Conservation (phyloP, 306 rosid genomes). For the Acacia melanoxylon region DNA sequence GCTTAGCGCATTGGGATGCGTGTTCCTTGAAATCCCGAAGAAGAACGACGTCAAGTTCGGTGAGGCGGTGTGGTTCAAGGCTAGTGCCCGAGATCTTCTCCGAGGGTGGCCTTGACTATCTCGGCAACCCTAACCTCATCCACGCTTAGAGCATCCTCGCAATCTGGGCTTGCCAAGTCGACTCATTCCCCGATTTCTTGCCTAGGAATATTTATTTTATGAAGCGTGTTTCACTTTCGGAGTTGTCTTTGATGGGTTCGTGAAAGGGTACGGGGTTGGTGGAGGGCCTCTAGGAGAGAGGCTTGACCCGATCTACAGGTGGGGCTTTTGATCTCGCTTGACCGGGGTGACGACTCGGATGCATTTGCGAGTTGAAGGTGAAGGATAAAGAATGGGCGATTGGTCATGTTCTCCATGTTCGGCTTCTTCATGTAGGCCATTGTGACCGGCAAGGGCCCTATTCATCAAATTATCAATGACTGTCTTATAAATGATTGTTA, state of each 20-base stretch:
- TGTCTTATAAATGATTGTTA: no score
- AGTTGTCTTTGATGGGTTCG: constrained; percentile 98
- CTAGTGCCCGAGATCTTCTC: constrained; percentile 93
- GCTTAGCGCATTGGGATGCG: constrained; percentile 26
- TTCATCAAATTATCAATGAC: no score
- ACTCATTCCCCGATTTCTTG: no score
- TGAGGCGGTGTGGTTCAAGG: constrained; percentile 97
- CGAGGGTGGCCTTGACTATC: constrained; percentile 93
- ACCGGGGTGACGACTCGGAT: constrained; percentile 94
- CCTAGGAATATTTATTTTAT: no score
- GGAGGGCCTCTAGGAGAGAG: constrained; percentile 99
- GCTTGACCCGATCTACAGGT: constrained; percentile 88
- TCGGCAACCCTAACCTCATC: constrained; percentile 90
- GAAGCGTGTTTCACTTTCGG: constrained; percentile 30
- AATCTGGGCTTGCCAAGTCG: constrained; percentile 51
- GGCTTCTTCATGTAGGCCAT: constrained; percentile 97
- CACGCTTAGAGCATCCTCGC: constrained; percentile 98
- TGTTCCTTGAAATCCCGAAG: constrained; percentile 80
- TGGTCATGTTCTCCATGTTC: constrained; percentile 93
- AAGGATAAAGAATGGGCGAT: constrained; percentile 43
- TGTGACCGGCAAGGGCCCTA: constrained; percentile 89
- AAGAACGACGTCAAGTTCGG: constrained; percentile 91
- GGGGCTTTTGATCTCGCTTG: constrained; percentile 96
- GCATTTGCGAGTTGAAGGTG: constrained; percentile 96
- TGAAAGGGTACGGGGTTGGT: constrained; percentile 91